These are phyloP conservation scores for Vicia faba DNA, from an alignment of 306 rosid genomes.

Conservation along the genomic window DNA sequence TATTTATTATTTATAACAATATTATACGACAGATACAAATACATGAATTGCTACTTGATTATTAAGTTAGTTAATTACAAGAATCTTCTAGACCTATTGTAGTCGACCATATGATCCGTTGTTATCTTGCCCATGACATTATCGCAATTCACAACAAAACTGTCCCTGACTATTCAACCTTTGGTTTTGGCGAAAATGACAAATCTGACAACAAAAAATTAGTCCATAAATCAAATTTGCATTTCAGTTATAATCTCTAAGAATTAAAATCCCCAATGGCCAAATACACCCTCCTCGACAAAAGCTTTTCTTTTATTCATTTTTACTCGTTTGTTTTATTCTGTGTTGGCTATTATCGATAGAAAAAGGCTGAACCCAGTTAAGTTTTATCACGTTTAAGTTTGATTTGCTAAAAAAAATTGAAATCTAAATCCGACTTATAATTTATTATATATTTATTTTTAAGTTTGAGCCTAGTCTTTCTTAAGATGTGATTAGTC, in stretches of 20 bases:
- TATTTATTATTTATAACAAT: too few relatives aligned
- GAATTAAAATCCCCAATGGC: not conserved
- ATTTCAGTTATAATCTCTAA: constrained; percentile 11
- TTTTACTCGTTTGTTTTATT: not conserved
- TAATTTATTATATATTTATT: too few relatives aligned
- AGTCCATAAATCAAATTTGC: not conserved
- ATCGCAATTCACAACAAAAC: not conserved
- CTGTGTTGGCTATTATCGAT: not conserved
- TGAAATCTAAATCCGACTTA: too few relatives aligned
- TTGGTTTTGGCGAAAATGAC: not conserved
- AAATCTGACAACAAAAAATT: not conserved
- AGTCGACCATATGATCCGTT: not conserved
- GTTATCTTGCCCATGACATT: not conserved
- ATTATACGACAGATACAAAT: too few relatives aligned
- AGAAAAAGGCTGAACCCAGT: too few relatives aligned
- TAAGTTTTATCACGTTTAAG: too few relatives aligned
- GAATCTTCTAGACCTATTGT: too few relatives aligned
- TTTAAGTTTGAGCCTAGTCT: too few relatives aligned
- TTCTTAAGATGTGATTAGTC: too few relatives aligned
- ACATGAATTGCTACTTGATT: too few relatives aligned
- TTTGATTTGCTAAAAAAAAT: too few relatives aligned
- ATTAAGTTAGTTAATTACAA: too few relatives aligned
- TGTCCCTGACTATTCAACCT: not conserved
- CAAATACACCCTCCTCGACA: not conserved
- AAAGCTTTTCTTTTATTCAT: not conserved